These are phyloP conservation scores for Lobosporangium transversale DNA, from an alignment of 192 early-diverging fungal species.

Conservation along the genomic window DNA sequence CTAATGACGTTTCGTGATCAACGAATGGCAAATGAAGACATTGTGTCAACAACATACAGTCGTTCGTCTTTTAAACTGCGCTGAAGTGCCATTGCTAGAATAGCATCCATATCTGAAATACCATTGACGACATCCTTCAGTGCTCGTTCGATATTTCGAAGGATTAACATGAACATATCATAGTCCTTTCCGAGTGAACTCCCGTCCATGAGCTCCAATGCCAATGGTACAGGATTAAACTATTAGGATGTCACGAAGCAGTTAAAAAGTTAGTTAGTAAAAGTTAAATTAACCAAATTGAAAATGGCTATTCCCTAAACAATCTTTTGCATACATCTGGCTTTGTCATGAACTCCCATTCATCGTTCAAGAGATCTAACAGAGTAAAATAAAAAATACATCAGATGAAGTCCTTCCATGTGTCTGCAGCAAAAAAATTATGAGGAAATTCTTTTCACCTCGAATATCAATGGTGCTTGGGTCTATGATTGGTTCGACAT, in stretches of 20 bases:
- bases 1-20: conserved; percentile 52
- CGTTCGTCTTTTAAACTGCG: too few relatives aligned
- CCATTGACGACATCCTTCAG: conserved; percentile 77
- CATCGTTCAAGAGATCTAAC: conserved; percentile 51
- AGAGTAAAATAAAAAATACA: neutral
- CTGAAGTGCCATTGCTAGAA: too few relatives aligned
- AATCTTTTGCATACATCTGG: conserved; percentile 54
- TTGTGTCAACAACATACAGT: too few relatives aligned
- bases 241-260: neutral
- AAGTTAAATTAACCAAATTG: neutral
- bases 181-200: conserved; percentile 75
- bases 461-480: conserved; percentile 39
- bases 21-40: too few relatives aligned
- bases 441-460: conserved; percentile 10
- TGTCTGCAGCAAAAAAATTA: neutral
- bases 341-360: conserved; percentile 66
- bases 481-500: conserved; percentile 18
- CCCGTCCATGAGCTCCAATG: conserved; percentile 78
- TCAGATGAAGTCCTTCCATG: neutral
- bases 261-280: neutral
- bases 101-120: too few relatives aligned
- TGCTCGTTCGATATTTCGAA: conserved; percentile 69
- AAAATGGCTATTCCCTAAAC: neutral
- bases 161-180: conserved; percentile 68
- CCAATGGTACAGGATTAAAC: conserved; percentile 81